These are phyloP conservation scores for Dichomitus squalens DNA, from an alignment of 1,284 basidiomycete genomes.

Conservation along the genomic window DNA sequence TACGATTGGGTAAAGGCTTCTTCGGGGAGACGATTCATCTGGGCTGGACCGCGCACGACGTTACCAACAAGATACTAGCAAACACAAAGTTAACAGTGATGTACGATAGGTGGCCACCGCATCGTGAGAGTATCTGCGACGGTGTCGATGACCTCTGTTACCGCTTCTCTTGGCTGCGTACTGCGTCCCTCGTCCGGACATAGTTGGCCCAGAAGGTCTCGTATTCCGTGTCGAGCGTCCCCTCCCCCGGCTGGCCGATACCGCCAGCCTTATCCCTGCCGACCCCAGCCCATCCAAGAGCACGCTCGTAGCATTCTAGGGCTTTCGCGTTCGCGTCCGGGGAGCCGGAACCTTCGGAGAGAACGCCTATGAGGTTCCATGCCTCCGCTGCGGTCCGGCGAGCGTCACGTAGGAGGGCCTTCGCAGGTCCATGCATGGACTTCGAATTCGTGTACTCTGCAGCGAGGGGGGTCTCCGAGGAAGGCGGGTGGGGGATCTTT, in stretches of 20 bases:
- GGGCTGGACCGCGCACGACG: too few species aligned
- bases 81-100: too few species aligned
- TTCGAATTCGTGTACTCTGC: conserved; percentile 47
- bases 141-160: neutral
- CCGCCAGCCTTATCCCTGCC: conserved; percentile 37
- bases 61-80: too few species aligned
- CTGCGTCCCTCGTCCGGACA: conserved; percentile 40
- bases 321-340: conserved; percentile 40
- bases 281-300: conserved; percentile 64
- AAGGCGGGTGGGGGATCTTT: conserved; percentile 45
- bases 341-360: conserved; percentile 44
- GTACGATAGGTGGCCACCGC: too few species aligned
- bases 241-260: conserved; percentile 48
- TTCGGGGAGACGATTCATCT: too few species aligned
- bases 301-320: conserved; percentile 59
- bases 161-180: conserved; percentile 18
- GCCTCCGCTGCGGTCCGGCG: conserved; percentile 69
- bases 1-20: too few species aligned
- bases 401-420: conserved; percentile 64
- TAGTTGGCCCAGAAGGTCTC: conserved; percentile 51
- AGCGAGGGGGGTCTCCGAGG: conserved; percentile 45
- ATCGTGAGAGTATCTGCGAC: too few species aligned
- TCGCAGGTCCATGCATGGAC: conserved; percentile 58
- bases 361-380: conserved; percentile 61
- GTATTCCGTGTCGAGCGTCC: conserved; percentile 60